Evolutionary conservation across 1,284 basidiomycete genomes (phyloP).

Genomic region (Anthracocystis setariae): DNA sequence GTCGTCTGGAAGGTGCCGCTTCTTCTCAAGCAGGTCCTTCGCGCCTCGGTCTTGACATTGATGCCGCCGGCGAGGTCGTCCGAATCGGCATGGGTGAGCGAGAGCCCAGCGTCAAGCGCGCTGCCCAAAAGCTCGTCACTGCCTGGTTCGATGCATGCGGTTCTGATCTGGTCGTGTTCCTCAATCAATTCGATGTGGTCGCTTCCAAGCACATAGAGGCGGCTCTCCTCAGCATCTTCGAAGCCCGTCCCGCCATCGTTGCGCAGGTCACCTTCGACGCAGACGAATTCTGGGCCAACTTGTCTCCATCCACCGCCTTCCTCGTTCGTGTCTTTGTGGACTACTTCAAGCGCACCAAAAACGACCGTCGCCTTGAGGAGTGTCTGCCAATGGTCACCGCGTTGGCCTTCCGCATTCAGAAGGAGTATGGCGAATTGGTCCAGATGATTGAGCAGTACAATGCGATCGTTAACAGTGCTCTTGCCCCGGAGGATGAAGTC

Average conservation of each 20-base stretch:
- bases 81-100: conserved; percentile 85
- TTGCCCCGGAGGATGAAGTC: conserved; percentile 41
- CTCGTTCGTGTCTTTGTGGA: conserved; percentile 86
- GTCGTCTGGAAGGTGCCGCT: conserved; percentile 18
- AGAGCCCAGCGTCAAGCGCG: conserved; percentile 81
- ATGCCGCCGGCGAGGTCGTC: conserved; percentile 51
- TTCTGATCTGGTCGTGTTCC: conserved; percentile 70
- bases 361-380: conserved; percentile 78
- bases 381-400: conserved; percentile 88
- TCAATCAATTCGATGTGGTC: conserved; percentile 76
- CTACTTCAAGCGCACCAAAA: conserved; percentile 75
- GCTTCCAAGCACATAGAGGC: conserved; percentile 75
- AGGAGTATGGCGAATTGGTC: conserved; percentile 68
- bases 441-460: conserved; percentile 53
- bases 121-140: conserved; percentile 74
- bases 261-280: conserved; percentile 72
- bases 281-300: conserved; percentile 80
- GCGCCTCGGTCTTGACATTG: conserved; percentile 52
- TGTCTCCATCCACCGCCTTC: conserved; percentile 85
- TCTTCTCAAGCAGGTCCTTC: conserved; percentile 37
- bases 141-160: conserved; percentile 60
- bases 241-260: conserved; percentile 74
- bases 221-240: conserved; percentile 76
- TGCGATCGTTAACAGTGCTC: conserved; percentile 20
- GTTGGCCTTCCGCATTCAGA: conserved; percentile 85